Evolutionary conservation across 2,329 filamentous ascomycete genomes (phyloP), one percentile per base, ranked within the genome.

Genomic region (Calonectria pseudoturangicola): DNA sequence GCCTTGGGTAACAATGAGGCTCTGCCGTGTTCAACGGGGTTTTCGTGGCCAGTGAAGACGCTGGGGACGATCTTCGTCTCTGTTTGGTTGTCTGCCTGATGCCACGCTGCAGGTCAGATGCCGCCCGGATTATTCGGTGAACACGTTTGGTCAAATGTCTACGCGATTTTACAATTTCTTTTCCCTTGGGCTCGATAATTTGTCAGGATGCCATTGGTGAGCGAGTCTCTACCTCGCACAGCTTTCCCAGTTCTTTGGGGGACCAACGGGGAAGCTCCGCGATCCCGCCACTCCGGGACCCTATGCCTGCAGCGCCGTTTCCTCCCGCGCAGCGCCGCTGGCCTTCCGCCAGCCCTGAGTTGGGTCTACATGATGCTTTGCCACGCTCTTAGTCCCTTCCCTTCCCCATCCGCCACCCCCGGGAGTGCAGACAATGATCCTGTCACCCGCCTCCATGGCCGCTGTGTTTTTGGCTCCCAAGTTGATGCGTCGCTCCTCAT

Each of bases 391-490:
- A 69, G 89, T 86, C 0, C 92, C 93, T 0, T 87, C 85, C 47
- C 83, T 83, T 0, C 93, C 94, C 93, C 93, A 96, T 0, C 92
- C 94, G 50, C 94, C 94, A 67, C 94, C 94, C 36, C 94, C 94
- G 3, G 94, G 94, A 5, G 94, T 96, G 75, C 89, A 88, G 21
- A 97, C 87, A 68, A 96, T 93, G 79, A 96, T 95, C 8, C 93
- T 87, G 81, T 97, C 94, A 0, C 94, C 94, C 0, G 92, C 87
- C 80, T 91, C 88, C 93, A 96, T 95, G 15, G 89, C 88, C 15
- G 93, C 94, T 30, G 92, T 95, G 77, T 96, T 96, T 87, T 96
- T 96, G 1, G 91, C 93, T 0, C 94, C 94, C 47, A 96, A 82
- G 79, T 94, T 95, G 80, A 96, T 92, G 65, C 88, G 86, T 47